A percentile compares a stretch with the other conserved stretches of the same genome.
These are phyloP conservation scores for Lasiosphaeria miniovina DNA, from an alignment of 495 filamentous ascomycete species.

Conservation along the genomic window DNA sequence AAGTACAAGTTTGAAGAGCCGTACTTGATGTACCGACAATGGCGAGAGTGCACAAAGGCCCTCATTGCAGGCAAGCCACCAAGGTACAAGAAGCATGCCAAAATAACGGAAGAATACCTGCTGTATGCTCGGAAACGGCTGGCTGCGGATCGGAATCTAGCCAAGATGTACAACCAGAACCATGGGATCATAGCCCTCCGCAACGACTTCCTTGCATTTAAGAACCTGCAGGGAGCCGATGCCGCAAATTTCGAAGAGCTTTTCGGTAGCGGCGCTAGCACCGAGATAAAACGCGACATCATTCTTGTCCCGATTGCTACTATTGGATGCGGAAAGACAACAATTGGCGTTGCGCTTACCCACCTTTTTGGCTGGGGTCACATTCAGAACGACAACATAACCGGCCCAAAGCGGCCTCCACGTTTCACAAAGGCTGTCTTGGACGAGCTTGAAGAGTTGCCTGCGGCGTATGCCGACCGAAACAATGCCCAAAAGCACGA, in stretches of 20 bases:
- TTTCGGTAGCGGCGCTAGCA: conserved; percentile 22
- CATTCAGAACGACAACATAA: conserved; percentile 94
- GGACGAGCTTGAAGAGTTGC: conserved; percentile 53
- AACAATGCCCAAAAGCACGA: conserved; percentile 92
- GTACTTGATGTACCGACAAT: conserved; percentile 96
- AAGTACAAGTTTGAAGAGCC: conserved; percentile 99
- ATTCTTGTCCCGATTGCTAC: conserved; percentile 85
- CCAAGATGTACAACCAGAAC: conserved; percentile 70
- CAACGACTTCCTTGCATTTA: conserved; percentile 76
- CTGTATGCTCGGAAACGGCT: conserved; percentile 73
- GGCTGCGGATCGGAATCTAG: conserved; percentile 58
- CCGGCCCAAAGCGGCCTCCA: conserved; percentile 67
- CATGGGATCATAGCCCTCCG: conserved; percentile 95
- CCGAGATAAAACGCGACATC: conserved; percentile 58
- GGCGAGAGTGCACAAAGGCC: conserved; percentile 94
- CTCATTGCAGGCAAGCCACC: conserved; percentile 74
- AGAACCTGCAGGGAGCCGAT: conserved; percentile 80
- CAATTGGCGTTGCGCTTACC: conserved; percentile 74
- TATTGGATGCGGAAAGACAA: conserved; percentile 95
- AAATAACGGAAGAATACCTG: conserved; percentile 90
- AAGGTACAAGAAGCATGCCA: conserved; percentile 76
- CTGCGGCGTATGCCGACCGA: conserved; percentile 84
- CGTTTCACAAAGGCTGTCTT: conserved; percentile 67
- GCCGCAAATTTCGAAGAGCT: conserved; percentile 44
- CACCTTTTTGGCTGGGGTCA: conserved; percentile 92